Evolutionary conservation across 2,329 filamentous ascomycete species (phyloP), one percentile per base, ranked within the genome.

Genomic region (Nannizzia gypsea): DNA sequence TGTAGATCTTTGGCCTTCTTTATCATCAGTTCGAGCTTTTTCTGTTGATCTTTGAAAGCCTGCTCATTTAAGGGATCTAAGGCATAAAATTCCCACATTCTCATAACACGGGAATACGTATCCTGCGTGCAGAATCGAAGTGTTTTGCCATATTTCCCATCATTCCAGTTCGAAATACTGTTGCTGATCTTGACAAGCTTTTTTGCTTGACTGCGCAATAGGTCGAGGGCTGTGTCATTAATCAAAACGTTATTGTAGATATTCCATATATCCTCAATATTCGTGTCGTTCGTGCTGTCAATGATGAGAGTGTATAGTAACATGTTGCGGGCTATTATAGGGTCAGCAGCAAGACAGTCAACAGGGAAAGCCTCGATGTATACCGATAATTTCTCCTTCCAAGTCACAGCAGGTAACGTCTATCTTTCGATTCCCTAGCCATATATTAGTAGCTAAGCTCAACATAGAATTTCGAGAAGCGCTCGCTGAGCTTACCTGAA

Each of bases 391-490:
- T 17, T 74, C 75, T 11, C 76, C 69, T 28, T 82, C 73, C 50
- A 73, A 63, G 66, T 85, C 81, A 66, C 81, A 84, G 60, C 77
- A 81, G 1, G 83, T 85, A 48, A 84, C 70, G 63, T 83, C 80
- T 3, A 83, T 68, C 42, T 74, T 75, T 46, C 78, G 58, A 15
- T 38, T 28, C 46, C 61, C 61, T 61, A 57, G 24, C 8, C 9
- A 15, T 57, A 6, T 24, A 9, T 24, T 11, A 56, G 17, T 17
- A 13, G 4, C 8, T 24, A 48, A 24, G 42, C n/a, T 9, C 5
- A 22, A 26, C 34, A 59, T 31, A 28, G n/a, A 11, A 9, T 3
- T 20, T 34, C 17, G 13, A 38, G 56, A 24, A 9, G 36, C 38
- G 3, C 17, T 6, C n/a, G 17, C 34, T 22, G 17, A 42, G 8